Evolutionary conservation across 179 eudicot species (phyloP).

Genomic region (Gypsophila paniculata): DNA sequence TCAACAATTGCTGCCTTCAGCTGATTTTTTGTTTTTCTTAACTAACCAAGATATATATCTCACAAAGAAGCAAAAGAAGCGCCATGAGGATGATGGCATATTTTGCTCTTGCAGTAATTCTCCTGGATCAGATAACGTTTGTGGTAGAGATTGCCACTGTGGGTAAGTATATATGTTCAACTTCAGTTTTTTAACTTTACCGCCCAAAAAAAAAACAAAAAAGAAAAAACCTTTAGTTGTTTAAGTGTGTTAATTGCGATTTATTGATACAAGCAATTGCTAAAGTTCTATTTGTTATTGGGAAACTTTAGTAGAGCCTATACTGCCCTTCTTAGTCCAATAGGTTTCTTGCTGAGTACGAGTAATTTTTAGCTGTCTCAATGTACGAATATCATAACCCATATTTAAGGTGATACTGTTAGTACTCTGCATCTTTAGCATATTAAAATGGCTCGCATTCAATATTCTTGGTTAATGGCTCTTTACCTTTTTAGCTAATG

Average conservation of each 20-base stretch:
- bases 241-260: conserved; percentile 9
- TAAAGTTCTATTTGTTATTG: not conserved
- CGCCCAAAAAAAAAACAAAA: too few relatives aligned
- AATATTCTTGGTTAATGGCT: not conserved
- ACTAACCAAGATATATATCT: conserved; percentile 72
- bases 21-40: conserved; percentile 10
- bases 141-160: conserved; percentile 94
- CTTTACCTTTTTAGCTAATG: not conserved
- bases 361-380: not conserved
- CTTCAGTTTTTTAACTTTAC: not conserved
- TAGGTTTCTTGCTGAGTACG: not conserved
- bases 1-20: not conserved
- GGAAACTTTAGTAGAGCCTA: not conserved
- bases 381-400: not conserved
- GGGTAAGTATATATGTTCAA: conserved; percentile 50
- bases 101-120: conserved; percentile 80
- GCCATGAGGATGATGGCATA: conserved; percentile 91
- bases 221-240: too few relatives aligned
- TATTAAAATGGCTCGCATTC: not conserved
- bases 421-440: not conserved
- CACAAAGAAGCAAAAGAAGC: conserved; percentile 72
- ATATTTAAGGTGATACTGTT: not conserved
- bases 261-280: not conserved
- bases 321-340: not conserved
- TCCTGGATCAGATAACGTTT: conserved; percentile 52